Percentiles rank a stretch among this genome's conserved stretches.
phyloP scores from a whole-genome alignment of 768 basidiomycete genomes.

The Megacollybia marginata region DNA sequence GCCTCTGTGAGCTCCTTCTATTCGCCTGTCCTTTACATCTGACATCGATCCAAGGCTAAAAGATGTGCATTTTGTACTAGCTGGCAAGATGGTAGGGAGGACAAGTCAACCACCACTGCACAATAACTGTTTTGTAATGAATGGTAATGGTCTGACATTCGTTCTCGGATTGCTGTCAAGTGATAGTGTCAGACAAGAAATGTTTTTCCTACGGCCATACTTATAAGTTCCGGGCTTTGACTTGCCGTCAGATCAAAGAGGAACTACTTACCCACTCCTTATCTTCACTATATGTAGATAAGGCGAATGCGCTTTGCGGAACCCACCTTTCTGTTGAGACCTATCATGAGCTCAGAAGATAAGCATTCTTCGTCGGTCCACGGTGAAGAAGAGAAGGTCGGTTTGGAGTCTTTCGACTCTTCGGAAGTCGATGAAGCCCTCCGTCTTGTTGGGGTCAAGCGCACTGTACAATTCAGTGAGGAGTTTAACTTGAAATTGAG shows the following conservation, averaged over 20 bases:
- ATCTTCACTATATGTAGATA: too few relatives aligned
- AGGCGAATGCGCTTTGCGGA: neutral
- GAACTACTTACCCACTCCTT: too few relatives aligned
- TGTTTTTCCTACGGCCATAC: too few relatives aligned
- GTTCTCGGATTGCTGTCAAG: too few relatives aligned
- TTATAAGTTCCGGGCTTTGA: too few relatives aligned
- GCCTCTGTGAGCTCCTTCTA: slow-evolving; percentile 23
- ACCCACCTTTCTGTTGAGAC: neutral
- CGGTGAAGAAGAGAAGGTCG: slow-evolving; percentile 20
- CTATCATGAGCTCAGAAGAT: slow-evolving; percentile 4
- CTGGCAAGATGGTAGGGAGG: slow-evolving; percentile 36
- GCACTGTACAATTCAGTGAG: slow-evolving; percentile 46
- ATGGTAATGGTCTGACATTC: too few relatives aligned
- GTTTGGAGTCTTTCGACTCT: slow-evolving; percentile 23
- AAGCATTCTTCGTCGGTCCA: neutral
- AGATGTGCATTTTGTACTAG: slow-evolving; percentile 34
- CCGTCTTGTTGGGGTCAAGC: slow-evolving; percentile 47
- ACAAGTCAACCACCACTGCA: slow-evolving; percentile 4
- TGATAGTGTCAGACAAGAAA: too few relatives aligned
- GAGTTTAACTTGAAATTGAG: slow-evolving; percentile 52
- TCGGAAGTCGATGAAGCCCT: slow-evolving; percentile 53
- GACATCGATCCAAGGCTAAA: slow-evolving; percentile 18
- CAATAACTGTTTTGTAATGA: too few relatives aligned
- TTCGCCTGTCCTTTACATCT: neutral
- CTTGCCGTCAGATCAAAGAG: too few relatives aligned